Evolutionary conservation across 345 rosid genomes (phyloP).

Genomic region (Erysimum cheiranthoides): DNA sequence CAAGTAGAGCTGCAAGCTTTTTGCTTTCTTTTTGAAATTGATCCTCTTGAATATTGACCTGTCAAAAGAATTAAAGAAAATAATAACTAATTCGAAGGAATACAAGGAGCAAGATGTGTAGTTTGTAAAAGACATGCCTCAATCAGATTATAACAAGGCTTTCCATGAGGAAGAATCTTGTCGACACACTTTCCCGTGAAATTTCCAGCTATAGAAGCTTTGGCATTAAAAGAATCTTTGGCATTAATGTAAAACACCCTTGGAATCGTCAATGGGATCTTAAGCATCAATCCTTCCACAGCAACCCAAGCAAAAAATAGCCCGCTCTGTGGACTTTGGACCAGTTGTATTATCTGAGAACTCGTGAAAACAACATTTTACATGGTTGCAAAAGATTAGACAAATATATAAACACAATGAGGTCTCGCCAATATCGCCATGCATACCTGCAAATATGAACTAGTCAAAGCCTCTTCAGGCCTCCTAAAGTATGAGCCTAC

Average conservation of each 20-base stretch:
- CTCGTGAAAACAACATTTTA: conserved; percentile 39
- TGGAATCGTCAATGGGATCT: conserved; percentile 79
- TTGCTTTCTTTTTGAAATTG: conserved; percentile 71
- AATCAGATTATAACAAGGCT: conserved; percentile 67
- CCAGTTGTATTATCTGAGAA: conserved; percentile 82
- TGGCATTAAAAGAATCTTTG: too few species aligned
- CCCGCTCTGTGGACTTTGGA: conserved; percentile 65
- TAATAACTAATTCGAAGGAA: conserved; percentile 29
- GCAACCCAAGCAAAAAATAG: conserved; percentile 86
- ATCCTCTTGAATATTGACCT: conserved; percentile 75
- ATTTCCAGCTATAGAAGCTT: conserved; percentile 58
- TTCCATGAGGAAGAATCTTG: conserved; percentile 90
- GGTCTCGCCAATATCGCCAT: neutral
- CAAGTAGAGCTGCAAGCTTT: conserved; percentile 83
- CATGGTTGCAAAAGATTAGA: conserved; percentile 34
- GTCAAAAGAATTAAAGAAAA: conserved; percentile 37
- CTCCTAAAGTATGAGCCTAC: conserved; percentile 78
- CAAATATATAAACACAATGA: conserved; percentile 29
- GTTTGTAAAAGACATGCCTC: conserved; percentile 60
- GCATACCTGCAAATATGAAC: conserved; percentile 81
- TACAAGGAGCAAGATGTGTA: conserved; percentile 10
- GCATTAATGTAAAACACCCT: conserved; percentile 85
- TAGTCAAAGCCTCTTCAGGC: conserved; percentile 76
- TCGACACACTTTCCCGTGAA: conserved; percentile 84
- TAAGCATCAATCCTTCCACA: conserved; percentile 91